phyloP scores from a whole-genome alignment of 2,329 filamentous ascomycete genomes.

The Furcasterigmium furcatum region DNA sequence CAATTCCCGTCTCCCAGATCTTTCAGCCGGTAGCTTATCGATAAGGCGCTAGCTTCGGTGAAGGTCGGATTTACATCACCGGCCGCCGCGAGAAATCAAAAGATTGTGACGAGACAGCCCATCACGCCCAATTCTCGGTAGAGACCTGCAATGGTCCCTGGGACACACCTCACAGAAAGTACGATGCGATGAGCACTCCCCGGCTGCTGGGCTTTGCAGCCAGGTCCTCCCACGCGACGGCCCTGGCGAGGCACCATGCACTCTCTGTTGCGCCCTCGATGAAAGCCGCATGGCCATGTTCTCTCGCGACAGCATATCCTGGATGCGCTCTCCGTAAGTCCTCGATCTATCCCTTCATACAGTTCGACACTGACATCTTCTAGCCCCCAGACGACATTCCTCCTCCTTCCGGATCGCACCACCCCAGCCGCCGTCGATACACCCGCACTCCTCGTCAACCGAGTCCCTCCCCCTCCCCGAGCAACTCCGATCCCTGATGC shows the following conservation, averaged over 20 bases:
- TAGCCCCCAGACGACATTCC: constrained; percentile 4
- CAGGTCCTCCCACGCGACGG: constrained; percentile 14
- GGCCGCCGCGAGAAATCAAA: not conserved
- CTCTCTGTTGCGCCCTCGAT: not conserved
- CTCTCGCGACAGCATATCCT: not conserved
- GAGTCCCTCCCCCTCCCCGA: constrained; percentile 31
- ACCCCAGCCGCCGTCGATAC: constrained; percentile 27
- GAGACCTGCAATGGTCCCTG: not conserved
- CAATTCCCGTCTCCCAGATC: not conserved
- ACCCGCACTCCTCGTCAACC: constrained; percentile 21
- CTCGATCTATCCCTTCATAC: not conserved
- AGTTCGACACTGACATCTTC: not conserved
- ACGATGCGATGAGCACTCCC: constrained; percentile 24
- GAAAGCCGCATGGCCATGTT: not conserved
- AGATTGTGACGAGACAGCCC: not conserved
- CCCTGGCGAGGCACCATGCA: not conserved
- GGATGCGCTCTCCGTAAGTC: no score
- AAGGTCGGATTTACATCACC: constrained; percentile 9
- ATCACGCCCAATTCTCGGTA: not conserved
- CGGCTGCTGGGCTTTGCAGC: constrained; percentile 22
- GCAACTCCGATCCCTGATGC: constrained; percentile 50
- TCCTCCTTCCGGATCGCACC: constrained; percentile 9
- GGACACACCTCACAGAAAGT: not conserved
- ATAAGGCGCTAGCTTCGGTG: constrained; percentile 4
- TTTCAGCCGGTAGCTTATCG: constrained; percentile 6